Percentiles rank a stretch among this genome's conserved stretches.
Evolutionary conservation across 2,329 filamentous ascomycete species (phyloP).

Genomic region (Cladorrhinum sp.): DNA sequence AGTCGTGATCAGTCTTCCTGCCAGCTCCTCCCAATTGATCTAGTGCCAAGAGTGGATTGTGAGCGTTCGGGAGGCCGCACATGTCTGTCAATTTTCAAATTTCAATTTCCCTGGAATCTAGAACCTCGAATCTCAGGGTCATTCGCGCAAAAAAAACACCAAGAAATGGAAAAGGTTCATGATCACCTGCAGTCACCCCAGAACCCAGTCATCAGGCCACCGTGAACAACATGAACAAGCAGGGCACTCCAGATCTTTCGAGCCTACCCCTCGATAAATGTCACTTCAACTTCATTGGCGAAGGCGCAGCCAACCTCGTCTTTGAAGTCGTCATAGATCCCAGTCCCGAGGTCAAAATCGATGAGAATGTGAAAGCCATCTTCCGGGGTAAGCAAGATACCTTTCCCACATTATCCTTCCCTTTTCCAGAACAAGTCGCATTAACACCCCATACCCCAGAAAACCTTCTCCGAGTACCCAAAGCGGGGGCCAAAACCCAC

Average conservation of each 20-base stretch:
- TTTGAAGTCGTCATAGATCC: conserved; percentile 52
- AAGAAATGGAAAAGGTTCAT: background rate
- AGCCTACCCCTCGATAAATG: conserved; percentile 4
- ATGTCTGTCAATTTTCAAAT: background rate
- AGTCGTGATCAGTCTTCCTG: background rate
- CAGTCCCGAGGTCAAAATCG: background rate
- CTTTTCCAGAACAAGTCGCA: background rate
- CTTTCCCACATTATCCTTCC: background rate
- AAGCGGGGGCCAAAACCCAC: conserved; percentile 50
- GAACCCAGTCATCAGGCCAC: background rate
- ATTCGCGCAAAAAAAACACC: background rate
- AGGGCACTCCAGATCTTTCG: conserved; percentile 1
- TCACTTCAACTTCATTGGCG: conserved; percentile 46
- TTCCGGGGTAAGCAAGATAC: conserved; percentile 17
- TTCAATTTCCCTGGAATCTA: background rate
- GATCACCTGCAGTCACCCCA: background rate
- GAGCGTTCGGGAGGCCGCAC: background rate
- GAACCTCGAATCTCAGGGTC: no score
- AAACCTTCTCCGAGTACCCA: conserved; percentile 60
- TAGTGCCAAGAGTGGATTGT: background rate
- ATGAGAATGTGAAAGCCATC: background rate
- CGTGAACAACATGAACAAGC: background rate
- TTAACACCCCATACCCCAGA: conserved; percentile 31
- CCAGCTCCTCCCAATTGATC: background rate
- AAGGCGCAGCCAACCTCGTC: conserved; percentile 76